phyloP scores from a whole-genome alignment of 306 rosid species.

The Citrullus colocynthis region DNA sequence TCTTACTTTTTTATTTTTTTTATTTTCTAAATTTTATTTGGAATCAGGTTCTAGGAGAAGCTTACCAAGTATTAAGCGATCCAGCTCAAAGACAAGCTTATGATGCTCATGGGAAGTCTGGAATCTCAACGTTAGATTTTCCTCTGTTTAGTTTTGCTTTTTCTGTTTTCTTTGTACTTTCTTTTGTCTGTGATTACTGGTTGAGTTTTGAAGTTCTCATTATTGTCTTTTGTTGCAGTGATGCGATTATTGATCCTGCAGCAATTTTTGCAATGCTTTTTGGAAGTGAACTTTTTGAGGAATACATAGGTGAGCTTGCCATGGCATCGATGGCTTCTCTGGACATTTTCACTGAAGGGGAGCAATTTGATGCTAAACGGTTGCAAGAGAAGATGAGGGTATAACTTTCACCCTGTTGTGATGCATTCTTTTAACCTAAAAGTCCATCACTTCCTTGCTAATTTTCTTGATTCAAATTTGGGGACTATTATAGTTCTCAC shows the following conservation, averaged over 20 bases:
- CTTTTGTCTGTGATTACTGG: not conserved
- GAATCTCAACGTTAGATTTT: constrained; percentile 80
- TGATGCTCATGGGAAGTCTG: constrained; percentile 79
- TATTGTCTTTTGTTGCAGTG: constrained; percentile 33
- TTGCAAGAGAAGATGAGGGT: constrained; percentile 96
- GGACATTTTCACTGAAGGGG: constrained; percentile 82
- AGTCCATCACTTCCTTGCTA: not conserved
- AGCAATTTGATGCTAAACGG: constrained; percentile 70
- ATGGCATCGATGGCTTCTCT: constrained; percentile 98
- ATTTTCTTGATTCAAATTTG: not conserved
- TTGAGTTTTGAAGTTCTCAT: constrained; percentile 14
- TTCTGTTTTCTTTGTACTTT: not conserved
- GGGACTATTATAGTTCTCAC: not conserved
- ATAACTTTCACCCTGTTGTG: not conserved
- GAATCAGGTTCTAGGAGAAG: constrained; percentile 88
- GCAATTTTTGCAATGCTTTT: constrained; percentile 98
- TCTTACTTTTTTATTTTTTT: not conserved
- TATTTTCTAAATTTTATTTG: not conserved
- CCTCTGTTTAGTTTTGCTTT: not conserved
- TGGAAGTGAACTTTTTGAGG: constrained; percentile 98
- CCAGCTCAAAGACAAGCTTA: constrained; percentile 84
- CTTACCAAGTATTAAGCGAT: constrained; percentile 93
- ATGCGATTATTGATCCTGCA: constrained; percentile 92
- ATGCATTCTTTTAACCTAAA: not conserved
- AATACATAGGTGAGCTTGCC: constrained; percentile 90